Conservation (phyloP, 164 flowering plant genomes). For the Berberis thunbergii region DNA sequence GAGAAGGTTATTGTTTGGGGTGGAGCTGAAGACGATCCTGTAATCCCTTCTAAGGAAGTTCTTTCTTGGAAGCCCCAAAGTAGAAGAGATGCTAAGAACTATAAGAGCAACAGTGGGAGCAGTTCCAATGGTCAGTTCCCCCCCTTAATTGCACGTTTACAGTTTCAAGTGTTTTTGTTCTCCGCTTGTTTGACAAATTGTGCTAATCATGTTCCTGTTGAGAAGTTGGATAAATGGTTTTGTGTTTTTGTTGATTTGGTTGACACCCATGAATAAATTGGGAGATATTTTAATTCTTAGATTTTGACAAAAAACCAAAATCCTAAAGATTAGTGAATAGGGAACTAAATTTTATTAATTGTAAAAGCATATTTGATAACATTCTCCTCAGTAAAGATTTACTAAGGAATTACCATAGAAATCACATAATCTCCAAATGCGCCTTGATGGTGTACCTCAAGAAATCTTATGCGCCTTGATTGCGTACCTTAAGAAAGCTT, state of each 20-base stretch:
- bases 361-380: too few relatives aligned
- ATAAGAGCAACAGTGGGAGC: background rate
- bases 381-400: too few relatives aligned
- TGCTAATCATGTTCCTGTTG: background rate
- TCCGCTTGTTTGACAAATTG: background rate
- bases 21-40: conserved; percentile 21
- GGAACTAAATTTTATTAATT: too few relatives aligned
- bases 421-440: too few relatives aligned
- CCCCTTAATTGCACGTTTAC: background rate
- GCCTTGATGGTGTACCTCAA: too few relatives aligned
- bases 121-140: conserved; percentile 2
- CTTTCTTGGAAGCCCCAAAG: conserved; percentile 37
- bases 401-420: too few relatives aligned
- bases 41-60: conserved; percentile 31
- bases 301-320: too few relatives aligned
- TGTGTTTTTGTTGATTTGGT: background rate
- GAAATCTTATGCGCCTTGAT: too few relatives aligned
- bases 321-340: background rate
- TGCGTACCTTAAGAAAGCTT: too few relatives aligned
- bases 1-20: conserved; percentile 50
- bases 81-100: background rate
- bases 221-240: background rate
- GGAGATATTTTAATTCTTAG: background rate
- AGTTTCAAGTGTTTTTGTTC: background rate
- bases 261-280: background rate